Evolutionary conservation across 2,329 filamentous ascomycete species (phyloP).

Genomic region (Pseudogymnoascus sp.): DNA sequence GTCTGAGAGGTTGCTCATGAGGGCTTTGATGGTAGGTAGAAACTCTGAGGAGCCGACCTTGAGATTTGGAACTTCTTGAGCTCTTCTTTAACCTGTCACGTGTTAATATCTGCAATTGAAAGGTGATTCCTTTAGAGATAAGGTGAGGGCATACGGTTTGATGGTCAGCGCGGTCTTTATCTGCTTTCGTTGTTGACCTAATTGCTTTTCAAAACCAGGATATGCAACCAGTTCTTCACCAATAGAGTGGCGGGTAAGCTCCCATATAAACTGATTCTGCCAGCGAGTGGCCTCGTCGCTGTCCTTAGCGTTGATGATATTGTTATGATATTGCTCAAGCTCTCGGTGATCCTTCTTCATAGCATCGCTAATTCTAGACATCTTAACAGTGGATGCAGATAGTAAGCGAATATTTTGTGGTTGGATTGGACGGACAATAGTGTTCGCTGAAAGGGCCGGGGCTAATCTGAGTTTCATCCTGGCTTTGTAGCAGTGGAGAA

Average conservation of each 20-base stretch:
- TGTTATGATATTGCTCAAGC: constrained; percentile 34
- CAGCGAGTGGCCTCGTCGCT: constrained; percentile 34
- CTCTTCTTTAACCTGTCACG: constrained; percentile 41
- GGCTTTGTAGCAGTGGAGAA: too few species aligned
- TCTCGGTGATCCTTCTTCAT: constrained; percentile 34
- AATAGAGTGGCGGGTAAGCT: constrained; percentile 42
- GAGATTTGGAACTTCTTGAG: constrained; percentile 44
- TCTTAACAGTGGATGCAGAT: too few species aligned
- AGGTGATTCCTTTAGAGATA: background rate
- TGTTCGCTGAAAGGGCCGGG: too few species aligned
- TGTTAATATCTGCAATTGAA: background rate
- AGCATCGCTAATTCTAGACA: constrained; percentile 24
- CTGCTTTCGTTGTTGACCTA: constrained; percentile 35
- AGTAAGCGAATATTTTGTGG: too few species aligned
- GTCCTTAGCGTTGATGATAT: constrained; percentile 33
- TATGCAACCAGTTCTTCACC: constrained; percentile 46
- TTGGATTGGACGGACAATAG: too few species aligned
- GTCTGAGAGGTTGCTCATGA: constrained; percentile 38
- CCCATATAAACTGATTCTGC: constrained; percentile 43
- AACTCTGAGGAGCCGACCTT: constrained; percentile 35
- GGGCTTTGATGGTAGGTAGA: constrained; percentile 33
- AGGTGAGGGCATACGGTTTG: constrained; percentile 31
- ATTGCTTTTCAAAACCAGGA: constrained; percentile 44
- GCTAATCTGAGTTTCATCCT: too few species aligned
- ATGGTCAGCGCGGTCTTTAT: constrained; percentile 43